Conservation (phyloP, 2,329 filamentous ascomycete species). For the Pleurostoma richardsiae region DNA sequence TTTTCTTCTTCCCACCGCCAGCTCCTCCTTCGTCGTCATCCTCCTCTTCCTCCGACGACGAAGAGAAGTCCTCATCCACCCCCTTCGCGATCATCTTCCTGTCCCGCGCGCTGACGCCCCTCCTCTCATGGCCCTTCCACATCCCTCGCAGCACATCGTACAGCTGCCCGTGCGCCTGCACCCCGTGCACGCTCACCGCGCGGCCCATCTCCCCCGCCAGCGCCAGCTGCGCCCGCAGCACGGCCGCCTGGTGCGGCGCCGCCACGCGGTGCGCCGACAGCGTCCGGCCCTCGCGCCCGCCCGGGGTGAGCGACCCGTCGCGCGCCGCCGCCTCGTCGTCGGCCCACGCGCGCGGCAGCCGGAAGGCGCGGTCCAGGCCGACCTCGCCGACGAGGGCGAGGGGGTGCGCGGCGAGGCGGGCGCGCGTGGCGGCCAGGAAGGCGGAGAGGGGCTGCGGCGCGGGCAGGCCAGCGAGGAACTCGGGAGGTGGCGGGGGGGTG, state of each 20-base stretch:
- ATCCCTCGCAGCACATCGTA: constrained; percentile 59
- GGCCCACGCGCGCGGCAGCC: constrained; percentile 59
- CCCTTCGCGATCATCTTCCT: constrained; percentile 40
- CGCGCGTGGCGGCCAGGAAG: constrained; percentile 51
- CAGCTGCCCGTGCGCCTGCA: constrained; percentile 69
- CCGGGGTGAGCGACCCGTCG: constrained; percentile 54
- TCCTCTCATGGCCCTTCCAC: constrained; percentile 67
- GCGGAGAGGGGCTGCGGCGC: constrained; percentile 53
- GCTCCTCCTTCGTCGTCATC: constrained; percentile 8
- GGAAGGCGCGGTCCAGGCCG: constrained; percentile 72
- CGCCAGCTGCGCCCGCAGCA: constrained; percentile 64
- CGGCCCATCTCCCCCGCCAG: constrained; percentile 64
- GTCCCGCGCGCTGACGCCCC: constrained; percentile 56
- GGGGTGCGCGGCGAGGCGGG: constrained; percentile 51
- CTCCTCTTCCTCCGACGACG: constrained; percentile 12
- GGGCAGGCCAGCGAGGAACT: constrained; percentile 47
- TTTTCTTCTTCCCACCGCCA: neutral
- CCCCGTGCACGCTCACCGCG: constrained; percentile 66
- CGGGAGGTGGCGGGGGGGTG: constrained; percentile 37
- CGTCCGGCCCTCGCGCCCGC: constrained; percentile 63
- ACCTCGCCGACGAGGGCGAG: constrained; percentile 70
- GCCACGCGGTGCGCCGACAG: constrained; percentile 65
- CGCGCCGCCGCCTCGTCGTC: constrained; percentile 29
- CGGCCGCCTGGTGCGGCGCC: constrained; percentile 61
- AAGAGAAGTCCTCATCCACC: constrained; percentile 37